phyloP scores from a whole-genome alignment of 352 stramenopile species.

The Phytopythium aichiense region DNA sequence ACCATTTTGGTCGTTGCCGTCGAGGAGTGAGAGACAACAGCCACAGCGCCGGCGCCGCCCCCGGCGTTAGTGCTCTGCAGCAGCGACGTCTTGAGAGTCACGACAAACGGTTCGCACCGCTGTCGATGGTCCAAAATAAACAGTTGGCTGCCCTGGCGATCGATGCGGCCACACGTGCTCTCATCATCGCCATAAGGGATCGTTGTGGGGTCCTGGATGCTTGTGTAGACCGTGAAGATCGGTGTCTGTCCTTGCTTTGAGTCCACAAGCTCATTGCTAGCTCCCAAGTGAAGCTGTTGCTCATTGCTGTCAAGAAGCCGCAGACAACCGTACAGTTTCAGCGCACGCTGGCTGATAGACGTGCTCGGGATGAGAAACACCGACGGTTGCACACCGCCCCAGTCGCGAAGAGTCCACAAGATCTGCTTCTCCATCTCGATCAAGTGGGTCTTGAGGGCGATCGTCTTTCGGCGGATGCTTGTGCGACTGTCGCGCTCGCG shows the following conservation, averaged over 20 bases:
- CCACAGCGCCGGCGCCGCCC: slow-evolving; percentile 26
- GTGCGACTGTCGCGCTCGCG: slow-evolving; percentile 24
- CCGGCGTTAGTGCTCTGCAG: slow-evolving; percentile 34
- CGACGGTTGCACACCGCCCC: slow-evolving; percentile 20
- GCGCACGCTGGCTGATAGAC: slow-evolving; percentile 28
- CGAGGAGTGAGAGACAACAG: slow-evolving; percentile 15
- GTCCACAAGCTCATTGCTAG: not conserved
- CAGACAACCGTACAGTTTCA: slow-evolving; percentile 39
- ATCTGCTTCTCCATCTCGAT: slow-evolving; percentile 40
- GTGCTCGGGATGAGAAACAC: slow-evolving; percentile 38
- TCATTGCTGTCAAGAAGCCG: slow-evolving; percentile 20
- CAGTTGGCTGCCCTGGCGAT: slow-evolving; percentile 33
- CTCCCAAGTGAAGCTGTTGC: slow-evolving; percentile 9
- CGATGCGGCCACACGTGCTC: slow-evolving; percentile 27
- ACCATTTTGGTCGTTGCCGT: slow-evolving; percentile 15
- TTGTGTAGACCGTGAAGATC: slow-evolving; percentile 39
- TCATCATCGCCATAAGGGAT: slow-evolving; percentile 21
- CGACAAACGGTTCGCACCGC: slow-evolving; percentile 17
- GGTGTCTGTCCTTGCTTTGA: slow-evolving; percentile 1
- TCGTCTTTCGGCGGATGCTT: slow-evolving; percentile 26
- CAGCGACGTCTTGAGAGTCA: slow-evolving; percentile 37
- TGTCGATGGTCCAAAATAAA: slow-evolving; percentile 31
- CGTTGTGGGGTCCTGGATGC: slow-evolving; percentile 25
- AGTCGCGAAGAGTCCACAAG: slow-evolving; percentile 40
- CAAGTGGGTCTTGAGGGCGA: slow-evolving; percentile 23